These are phyloP conservation scores for Eucalyptus paniculata DNA, from an alignment of 345 rosid species.

Conservation along the genomic window DNA sequence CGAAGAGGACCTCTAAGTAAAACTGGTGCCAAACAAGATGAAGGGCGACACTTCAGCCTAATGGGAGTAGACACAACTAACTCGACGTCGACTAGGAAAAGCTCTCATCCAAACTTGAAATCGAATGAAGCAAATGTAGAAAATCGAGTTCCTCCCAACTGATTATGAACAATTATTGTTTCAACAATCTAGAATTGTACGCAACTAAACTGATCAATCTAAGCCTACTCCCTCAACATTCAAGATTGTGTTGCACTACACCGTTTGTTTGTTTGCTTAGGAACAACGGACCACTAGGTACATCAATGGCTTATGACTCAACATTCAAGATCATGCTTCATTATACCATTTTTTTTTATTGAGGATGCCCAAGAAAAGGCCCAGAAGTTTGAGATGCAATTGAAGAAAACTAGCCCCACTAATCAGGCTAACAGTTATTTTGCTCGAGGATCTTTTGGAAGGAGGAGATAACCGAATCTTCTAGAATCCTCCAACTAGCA, in stretches of 20 bases:
- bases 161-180: background rate
- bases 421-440: background rate
- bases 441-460: background rate
- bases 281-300: background rate
- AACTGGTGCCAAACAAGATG: background rate
- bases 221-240: background rate
- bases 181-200: background rate
- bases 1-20: background rate
- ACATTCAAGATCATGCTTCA: background rate
- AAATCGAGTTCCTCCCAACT: background rate
- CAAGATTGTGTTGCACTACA: background rate
- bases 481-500: background rate
- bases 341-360: background rate
- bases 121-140: background rate
- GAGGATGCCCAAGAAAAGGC: background rate
- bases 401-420: background rate
- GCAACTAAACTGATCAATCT: background rate
- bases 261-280: too few species aligned
- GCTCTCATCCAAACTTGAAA: background rate
- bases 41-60: background rate
- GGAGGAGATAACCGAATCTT: background rate
- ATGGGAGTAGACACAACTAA: background rate
- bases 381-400: background rate
- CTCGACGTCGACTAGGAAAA: background rate
- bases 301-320: background rate